Percentiles rank a stretch among this genome's conserved stretches.
phyloP scores from a whole-genome alignment of 2,329 filamentous ascomycete species.

The Chrysoporthe cubensis region DNA sequence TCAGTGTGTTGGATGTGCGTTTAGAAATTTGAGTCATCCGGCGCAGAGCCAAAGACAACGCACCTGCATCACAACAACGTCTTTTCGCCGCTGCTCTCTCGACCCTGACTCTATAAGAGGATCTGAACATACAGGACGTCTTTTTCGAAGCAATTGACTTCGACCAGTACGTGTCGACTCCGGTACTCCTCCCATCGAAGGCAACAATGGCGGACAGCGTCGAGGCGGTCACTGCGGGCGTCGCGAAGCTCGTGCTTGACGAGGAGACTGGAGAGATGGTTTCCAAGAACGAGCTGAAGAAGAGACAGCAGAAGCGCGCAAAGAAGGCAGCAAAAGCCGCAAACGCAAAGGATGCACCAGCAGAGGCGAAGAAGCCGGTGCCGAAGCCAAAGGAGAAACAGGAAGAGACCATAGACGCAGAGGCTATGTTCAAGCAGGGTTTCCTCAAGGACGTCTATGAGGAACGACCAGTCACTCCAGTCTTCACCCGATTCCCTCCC shows the following conservation, averaged over 20 bases:
- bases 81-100: neutral
- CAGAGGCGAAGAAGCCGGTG: constrained; percentile 36
- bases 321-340: constrained; percentile 34
- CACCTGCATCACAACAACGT: neutral
- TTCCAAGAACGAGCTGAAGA: constrained; percentile 46
- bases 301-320: constrained; percentile 42
- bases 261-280: constrained; percentile 48
- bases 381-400: constrained; percentile 52
- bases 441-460: constrained; percentile 76
- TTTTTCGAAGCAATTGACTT: constrained; percentile 3
- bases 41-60: neutral
- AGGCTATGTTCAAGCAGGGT: constrained; percentile 79
- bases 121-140: too few species aligned
- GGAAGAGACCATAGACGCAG: constrained; percentile 49
- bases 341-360: constrained; percentile 25
- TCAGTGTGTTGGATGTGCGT: constrained; percentile 14
- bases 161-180: neutral
- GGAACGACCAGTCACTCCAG: constrained; percentile 63
- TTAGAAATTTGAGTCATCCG: constrained; percentile 27
- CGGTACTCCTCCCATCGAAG: neutral
- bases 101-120: neutral
- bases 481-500: constrained; percentile 76
- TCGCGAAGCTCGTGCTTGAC: constrained; percentile 46
- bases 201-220: constrained; percentile 40
- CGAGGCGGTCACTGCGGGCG: constrained; percentile 34